Evolutionary conservation across 257 asterid species (phyloP), one percentile per base, ranked within the genome.

Genomic region (Eucommia ulmoides): DNA sequence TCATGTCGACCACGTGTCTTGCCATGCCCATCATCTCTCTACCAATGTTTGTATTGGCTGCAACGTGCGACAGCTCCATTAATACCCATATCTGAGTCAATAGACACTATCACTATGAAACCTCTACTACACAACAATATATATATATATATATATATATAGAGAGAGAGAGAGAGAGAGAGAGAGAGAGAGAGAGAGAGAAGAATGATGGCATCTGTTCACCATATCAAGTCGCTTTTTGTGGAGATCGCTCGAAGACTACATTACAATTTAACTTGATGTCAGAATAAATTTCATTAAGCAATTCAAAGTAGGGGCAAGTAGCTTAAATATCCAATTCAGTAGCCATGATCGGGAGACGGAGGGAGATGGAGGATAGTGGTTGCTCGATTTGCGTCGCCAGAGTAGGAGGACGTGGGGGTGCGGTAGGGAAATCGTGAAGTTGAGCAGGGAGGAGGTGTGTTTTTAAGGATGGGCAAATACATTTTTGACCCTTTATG

Each of bases 151-250:
- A 35, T 15, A 11, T 3, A 3, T 2, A 17, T 10, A 2, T 0
- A 5, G n/a, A 11, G 44, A 16, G 33, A 57, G 26, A 5, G 33
- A 22, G 19, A 45, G 52, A 21, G 25, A n/a, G 51, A 47, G n/a
- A n/a, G n/a, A n/a, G n/a, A n/a, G n/a, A n/a, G n/a, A n/a, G n/a
- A n/a, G n/a, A n/a, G n/a, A n/a, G n/a, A n/a, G n/a, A n/a, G n/a
- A n/a, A n/a, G n/a, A n/a, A 35, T 22, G 49, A 49, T 51, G n/a
- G n/a, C n/a, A n/a, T 60, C 12, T 51, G 65, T 74, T 75, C 61
- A 91, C 98, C 72, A 62, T 81, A 61, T 91, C 93, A 63, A 79
- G 67, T 54, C 98, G 98, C 70, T 75, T 86, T 52, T 76, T 72
- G 81, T 88, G 97, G 60, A 46, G 65, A 41, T 83, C 94, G 52